Evolutionary conservation across 768 basidiomycete species (phyloP).

Genomic region (Solioccasus polychromus): DNA sequence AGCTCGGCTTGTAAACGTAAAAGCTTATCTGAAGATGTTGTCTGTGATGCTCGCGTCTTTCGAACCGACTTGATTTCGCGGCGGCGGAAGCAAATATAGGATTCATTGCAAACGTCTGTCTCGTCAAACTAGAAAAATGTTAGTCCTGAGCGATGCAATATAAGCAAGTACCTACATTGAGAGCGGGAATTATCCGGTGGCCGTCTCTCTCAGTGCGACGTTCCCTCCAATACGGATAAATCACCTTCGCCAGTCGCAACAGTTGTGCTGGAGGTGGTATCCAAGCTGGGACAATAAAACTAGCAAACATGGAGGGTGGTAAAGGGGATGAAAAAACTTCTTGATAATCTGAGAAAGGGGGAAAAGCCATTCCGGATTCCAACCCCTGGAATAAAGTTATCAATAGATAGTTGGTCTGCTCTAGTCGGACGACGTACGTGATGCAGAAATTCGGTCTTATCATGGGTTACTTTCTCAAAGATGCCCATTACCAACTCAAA

Average conservation of each 20-base stretch:
- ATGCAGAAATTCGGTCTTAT: constrained; percentile 86
- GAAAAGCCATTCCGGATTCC: constrained; percentile 66
- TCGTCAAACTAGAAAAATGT: constrained; percentile 67
- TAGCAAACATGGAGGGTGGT: constrained; percentile 62
- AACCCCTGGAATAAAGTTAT: constrained; percentile 42
- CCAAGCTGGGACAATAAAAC: constrained; percentile 64
- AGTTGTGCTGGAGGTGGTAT: constrained; percentile 62
- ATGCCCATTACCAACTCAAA: constrained; percentile 96
- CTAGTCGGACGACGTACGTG: constrained; percentile 53
- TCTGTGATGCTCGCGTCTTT: constrained; percentile 91
- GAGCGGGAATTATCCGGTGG: constrained; percentile 77
- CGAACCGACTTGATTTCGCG: constrained; percentile 92
- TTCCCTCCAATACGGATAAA: constrained; percentile 91
- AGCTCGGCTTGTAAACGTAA: constrained; percentile 78
- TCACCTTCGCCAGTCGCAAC: constrained; percentile 62
- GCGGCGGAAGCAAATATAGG: constrained; percentile 95
- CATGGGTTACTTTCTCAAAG: constrained; percentile 88
- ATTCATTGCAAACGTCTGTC: constrained; percentile 83
- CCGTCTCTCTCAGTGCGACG: constrained; percentile 79
- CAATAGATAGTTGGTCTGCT: not conserved
- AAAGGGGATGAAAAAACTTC: constrained; percentile 62
- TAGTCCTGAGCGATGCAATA: not conserved
- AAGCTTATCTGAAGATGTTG: constrained; percentile 86
- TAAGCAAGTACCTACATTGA: constrained; percentile 63
- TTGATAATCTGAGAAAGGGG: constrained; percentile 71